Base-by-base conservation (phyloP, 257 asterid species). In the Echites panduratus region DNA sequence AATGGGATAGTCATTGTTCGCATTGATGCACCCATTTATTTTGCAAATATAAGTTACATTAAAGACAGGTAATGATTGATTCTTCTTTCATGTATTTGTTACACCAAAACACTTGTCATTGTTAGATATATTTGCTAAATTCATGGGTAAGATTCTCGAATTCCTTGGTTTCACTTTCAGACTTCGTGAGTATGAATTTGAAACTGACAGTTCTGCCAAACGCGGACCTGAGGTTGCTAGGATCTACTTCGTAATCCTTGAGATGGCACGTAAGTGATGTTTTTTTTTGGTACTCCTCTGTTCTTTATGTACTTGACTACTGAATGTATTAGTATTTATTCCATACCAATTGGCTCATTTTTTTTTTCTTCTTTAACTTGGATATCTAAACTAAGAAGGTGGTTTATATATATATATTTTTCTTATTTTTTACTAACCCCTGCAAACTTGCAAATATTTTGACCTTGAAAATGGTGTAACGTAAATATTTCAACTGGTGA, bases 1-100 rank as follows among this genome's bases (percentile, higher is more conserved):
- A 91, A 94, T 0, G 99, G 99, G 75, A 89, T 94, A 56, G 99
- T 91, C 77, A 89, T 91, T 80, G 99, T 94, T 82, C 92, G 99
- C 70, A 78, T 94, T 43, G 99, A 94, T 83, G 95, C 99, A 1
- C 99, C 99, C 17, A 91, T 94, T 59, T 94, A 94, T 84, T 94
- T 94, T 75, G 99, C 99, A 54, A 94, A 94, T 75, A 94, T 75
- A 82, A 94, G 97, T 81, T 94, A 86, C 85, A 94, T 94, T 63
- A 94, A 94, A 76, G 99, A 94, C 85, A 88, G 95, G 99, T 89
- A 71, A 84, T 44, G 58, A 38, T 52, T 40, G 45, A 32, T 62
- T 64, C 68, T 65, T 76, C 65, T 41, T 4, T 44, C 40, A 29
- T 80, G 22, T 66, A 77, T 5, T 58, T 43, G 49, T n/a, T 6